phyloP scores from a whole-genome alignment of 176 grass and related monocot genomes.

The Olyra latifolia region DNA sequence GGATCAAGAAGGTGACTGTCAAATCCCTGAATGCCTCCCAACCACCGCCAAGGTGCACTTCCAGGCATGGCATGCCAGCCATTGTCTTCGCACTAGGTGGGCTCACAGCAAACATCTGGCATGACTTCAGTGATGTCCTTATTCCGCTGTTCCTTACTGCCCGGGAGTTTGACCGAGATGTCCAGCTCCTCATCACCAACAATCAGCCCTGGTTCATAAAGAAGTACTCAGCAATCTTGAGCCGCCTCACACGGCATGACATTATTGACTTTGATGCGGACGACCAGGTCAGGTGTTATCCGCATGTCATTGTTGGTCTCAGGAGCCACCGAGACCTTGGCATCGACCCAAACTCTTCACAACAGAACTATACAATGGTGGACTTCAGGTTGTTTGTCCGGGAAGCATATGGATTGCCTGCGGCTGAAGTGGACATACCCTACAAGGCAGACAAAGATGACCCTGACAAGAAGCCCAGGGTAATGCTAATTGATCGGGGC shows the following conservation, averaged over 20 bases:
- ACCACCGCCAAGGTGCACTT: conserved; percentile 35
- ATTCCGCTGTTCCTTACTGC: conserved; percentile 72
- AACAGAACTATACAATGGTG: conserved; percentile 54
- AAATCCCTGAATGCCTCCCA: conserved; percentile 45
- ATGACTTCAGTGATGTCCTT: conserved; percentile 71
- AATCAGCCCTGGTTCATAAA: conserved; percentile 55
- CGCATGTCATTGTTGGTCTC: conserved; percentile 60
- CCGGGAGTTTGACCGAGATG: conserved; percentile 44
- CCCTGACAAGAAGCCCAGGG: conserved; percentile 55
- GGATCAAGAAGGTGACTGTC: conserved; percentile 54
- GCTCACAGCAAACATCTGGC: conserved; percentile 60
- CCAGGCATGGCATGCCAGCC: conserved; percentile 51
- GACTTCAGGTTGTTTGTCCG: conserved; percentile 73
- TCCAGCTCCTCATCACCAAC: conserved; percentile 58
- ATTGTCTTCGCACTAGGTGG: conserved; percentile 72
- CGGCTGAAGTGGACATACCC: conserved; percentile 37
- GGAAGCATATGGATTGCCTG: conserved; percentile 41
- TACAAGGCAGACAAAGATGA: conserved; percentile 42
- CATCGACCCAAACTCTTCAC: conserved; percentile 42
- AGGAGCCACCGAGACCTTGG: conserved; percentile 60
- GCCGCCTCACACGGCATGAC: conserved; percentile 34
- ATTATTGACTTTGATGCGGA: conserved; percentile 51
- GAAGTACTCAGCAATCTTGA: conserved; percentile 57
- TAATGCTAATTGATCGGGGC: conserved; percentile 62
- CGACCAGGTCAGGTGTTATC: conserved; percentile 62